These are phyloP conservation scores for Tricholoma terreum DNA, from an alignment of 768 basidiomycete genomes.

Conservation along the genomic window DNA sequence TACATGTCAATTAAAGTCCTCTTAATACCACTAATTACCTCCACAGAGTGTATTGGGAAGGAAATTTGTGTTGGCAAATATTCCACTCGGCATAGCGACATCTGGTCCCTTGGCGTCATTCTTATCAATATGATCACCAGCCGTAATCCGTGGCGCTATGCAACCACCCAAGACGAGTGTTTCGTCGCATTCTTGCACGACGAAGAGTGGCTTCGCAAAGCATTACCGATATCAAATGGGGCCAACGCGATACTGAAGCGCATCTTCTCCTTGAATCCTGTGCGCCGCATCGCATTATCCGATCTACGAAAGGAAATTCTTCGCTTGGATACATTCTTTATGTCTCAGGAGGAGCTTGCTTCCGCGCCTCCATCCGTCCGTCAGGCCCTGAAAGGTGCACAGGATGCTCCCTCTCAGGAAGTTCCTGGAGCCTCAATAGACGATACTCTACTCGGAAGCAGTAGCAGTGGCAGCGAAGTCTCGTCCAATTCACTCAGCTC, in stretches of 20 bases:
- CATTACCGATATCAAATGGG: slow-evolving; percentile 70
- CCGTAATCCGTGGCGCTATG: slow-evolving; percentile 75
- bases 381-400: slow-evolving; percentile 12
- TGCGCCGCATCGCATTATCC: slow-evolving; percentile 56
- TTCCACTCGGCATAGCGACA: slow-evolving; percentile 61
- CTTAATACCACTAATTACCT: slow-evolving; percentile 6
- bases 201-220: slow-evolving; percentile 57
- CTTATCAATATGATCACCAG: slow-evolving; percentile 80
- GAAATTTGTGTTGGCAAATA: slow-evolving; percentile 44
- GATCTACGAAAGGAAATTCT: slow-evolving; percentile 58
- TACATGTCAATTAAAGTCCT: background rate
- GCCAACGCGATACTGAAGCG: slow-evolving; percentile 66
- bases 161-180: slow-evolving; percentile 61
- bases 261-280: slow-evolving; percentile 69
- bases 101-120: slow-evolving; percentile 78
- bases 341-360: slow-evolving; percentile 46
- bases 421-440: slow-evolving; percentile 2
- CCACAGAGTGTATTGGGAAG: slow-evolving; percentile 52
- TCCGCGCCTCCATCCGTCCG: slow-evolving; percentile 24
- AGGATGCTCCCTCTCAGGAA: slow-evolving; percentile 3
- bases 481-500: slow-evolving; percentile 23
- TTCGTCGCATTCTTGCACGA: slow-evolving; percentile 64
- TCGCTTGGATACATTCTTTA: slow-evolving; percentile 58
- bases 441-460: background rate
- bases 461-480: slow-evolving; percentile 1